These are phyloP conservation scores for Lachancea fermentati DNA, from an alignment of 805 yeast species.

Conservation along the genomic window DNA sequence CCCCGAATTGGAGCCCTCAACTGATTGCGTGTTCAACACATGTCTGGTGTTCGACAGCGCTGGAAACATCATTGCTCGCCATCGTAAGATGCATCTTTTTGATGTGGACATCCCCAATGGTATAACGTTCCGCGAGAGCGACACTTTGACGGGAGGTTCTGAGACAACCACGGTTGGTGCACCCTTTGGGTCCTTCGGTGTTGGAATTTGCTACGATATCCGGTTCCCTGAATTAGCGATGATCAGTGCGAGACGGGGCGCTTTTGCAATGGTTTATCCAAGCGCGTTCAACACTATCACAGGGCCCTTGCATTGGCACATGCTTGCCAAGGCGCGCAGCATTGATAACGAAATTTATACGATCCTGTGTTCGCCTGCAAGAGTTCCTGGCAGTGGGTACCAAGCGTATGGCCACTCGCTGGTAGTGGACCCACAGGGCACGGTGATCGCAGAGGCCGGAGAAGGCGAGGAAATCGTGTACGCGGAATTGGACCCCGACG, in stretches of 20 bases:
- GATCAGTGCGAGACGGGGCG: constrained; percentile 58
- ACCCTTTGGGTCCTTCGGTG: constrained; percentile 50
- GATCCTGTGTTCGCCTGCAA: constrained; percentile 81
- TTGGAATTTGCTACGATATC: constrained; percentile 81
- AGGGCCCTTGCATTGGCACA: constrained; percentile 80
- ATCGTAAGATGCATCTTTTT: constrained; percentile 85
- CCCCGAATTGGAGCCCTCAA: constrained; percentile 65
- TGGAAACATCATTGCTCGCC: constrained; percentile 81
- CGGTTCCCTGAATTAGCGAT: constrained; percentile 75
- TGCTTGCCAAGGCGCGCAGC: constrained; percentile 66
- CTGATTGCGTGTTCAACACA: constrained; percentile 61
- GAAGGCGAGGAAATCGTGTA: constrained; percentile 71
- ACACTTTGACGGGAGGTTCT: constrained; percentile 69
- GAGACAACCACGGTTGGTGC: constrained; percentile 60
- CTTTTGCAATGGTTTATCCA: constrained; percentile 76
- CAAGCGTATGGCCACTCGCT: constrained; percentile 66
- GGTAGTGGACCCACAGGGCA: constrained; percentile 59
- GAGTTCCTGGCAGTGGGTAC: constrained; percentile 55
- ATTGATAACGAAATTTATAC: constrained; percentile 71
- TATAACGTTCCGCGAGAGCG: constrained; percentile 80
- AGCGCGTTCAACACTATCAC: constrained; percentile 83
- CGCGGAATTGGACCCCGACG: constrained; percentile 64
- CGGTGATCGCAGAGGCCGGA: constrained; percentile 64
- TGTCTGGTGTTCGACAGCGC: constrained; percentile 62
- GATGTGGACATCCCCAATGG: constrained; percentile 91